Evolutionary conservation across 257 asterid genomes (phyloP), one percentile per base, ranked within the genome.

Genomic region (Lycium barbarum): DNA sequence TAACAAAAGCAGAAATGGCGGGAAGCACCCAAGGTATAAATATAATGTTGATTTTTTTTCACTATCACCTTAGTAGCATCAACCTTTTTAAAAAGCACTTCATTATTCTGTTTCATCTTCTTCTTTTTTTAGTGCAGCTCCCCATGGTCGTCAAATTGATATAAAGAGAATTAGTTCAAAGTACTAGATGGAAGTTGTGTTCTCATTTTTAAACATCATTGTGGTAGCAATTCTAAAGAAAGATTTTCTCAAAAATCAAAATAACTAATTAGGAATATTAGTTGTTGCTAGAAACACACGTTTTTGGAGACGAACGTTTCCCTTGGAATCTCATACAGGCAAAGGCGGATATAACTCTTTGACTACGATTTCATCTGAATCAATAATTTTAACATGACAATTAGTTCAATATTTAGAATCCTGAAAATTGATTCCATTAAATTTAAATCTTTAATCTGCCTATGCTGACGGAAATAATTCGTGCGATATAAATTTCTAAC

Each of bases 161-260:
- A 59, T 18, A 59, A 59, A 1, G 45, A 59, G 12, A 59, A 59
- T 59, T 59, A 59, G 65, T 20, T 59, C 3, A 17, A 18, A 59
- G 7, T 59, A 59, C 11, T 59, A 59, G 8, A 2, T 59, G 43
- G 45, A 13, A 12, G 81, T 33, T 73, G 58, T 72, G 80, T 45
- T 73, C 6, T 73, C 59, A 73, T 73, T 73, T n/a, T 73, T 59
- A 45, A 40, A 72, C 36, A 72, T 72, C 58, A 72, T 11, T 45
- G 11, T n/a, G 7, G 40, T 74, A 49, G 3, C 7, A 74, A 74
- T 47, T 49, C 14, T 49, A 74, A 49, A 72, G 14, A 43, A 45
- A 74, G 12, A 12, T 74, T 49, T 22, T 2, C 45, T 74, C 62
- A 74, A 74, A 47, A 11, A 22, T 49, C n/a, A 47, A 74, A 74